Base-by-base conservation (phyloP, 805 yeast genomes). In the Monosporozyma unispora region DNA sequence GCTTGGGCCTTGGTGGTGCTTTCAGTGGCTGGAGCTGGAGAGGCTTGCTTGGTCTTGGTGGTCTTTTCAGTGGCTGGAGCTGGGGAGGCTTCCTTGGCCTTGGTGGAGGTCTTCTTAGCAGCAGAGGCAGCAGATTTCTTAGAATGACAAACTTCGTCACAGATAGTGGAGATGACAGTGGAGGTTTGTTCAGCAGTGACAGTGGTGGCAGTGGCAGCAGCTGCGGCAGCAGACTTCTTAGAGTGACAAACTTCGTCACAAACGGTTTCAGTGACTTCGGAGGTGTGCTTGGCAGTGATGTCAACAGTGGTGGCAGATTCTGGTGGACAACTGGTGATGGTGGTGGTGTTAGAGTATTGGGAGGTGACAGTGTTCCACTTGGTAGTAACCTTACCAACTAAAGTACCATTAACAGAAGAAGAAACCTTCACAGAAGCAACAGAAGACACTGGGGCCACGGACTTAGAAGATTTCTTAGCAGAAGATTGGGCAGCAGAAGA, bases 231-330 rank as follows among this genome's bases (percentile, higher is more conserved):
- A 27, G 48, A 38, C 41, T 52, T 52, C 40, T 40, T 46, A n/a
- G 52, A 31, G 18, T 50, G 42, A 42, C 56, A 53, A 21, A 39
- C 53, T 33, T 50, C 54, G 45, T 53, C 55, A 49, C 56, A 53
- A 28, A 45, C 41, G 25, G 56, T 53, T 16, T 40, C 50, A n/a
- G 55, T 52, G 9, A 16, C 28, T 1, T 19, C 40, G 22, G 49
- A 22, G n/a, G 47, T 22, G 14, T 45, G 8, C 10, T 41, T 27
- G 19, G 41, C 19, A 35, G 48, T 44, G 18, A 44, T 10, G 18
- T 40, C 39, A 33, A 25, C 45, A 21, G 48, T 46, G 10, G 44
- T 46, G 39, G 35, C n/a, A 29, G 39, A 23, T 28, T 38, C 48
- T 23, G 48, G 29, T 25, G 48, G 48, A 45, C 44, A 45, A 14